Evolutionary conservation across 1,139 yeast genomes (phyloP), one percentile per base, ranked within the genome.

Genomic region (Blastobotrys raffinosifermentans): DNA sequence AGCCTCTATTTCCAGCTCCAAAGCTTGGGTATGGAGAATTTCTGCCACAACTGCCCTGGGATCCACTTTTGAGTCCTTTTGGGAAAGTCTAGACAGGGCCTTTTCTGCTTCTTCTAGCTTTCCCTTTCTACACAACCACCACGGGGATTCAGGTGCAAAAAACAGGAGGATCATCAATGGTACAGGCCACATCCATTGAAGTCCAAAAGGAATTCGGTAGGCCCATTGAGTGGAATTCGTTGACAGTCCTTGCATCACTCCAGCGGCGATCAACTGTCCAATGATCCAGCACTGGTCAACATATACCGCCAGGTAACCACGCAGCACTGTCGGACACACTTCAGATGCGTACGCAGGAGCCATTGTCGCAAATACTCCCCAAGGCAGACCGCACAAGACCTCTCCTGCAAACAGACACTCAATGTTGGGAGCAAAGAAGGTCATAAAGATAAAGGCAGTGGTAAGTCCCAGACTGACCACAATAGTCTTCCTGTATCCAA

Each of bases 141-240:
- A 72, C 32, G 80, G 80, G 17, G 77, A 66, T 49, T 74, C 79
- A 23, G 80, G 79, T 40, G 75, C 68, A 8, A 39, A 29, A 40
- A 72, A 51, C 31, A 73, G 64, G 48, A 73, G 63, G 15, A 72
- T 73, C 37, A 71, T 45, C 26, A 73, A 64, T 50, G 75, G 66
- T n/a, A 74, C 75, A 39, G 79, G 79, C 80, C 80, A 76, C 13
- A 68, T 53, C 81, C 81, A 76, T 54, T 76, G 80, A 18, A 72
- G 37, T 1, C 72, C 76, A 51, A 66, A 70, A 1, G 77, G 76
- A 21, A 70, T 55, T 32, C 59, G 54, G 54, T 66, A 69, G 1
- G 69, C 58, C 51, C 56, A 46, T 10, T 53, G 44, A 8, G 61
- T 67, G 38, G 57, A 56, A 19, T 13, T 23, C 5, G 13, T 14